phyloP scores from a whole-genome alignment of 768 basidiomycete genomes.

The Pulveroboletus ravenelii region DNA sequence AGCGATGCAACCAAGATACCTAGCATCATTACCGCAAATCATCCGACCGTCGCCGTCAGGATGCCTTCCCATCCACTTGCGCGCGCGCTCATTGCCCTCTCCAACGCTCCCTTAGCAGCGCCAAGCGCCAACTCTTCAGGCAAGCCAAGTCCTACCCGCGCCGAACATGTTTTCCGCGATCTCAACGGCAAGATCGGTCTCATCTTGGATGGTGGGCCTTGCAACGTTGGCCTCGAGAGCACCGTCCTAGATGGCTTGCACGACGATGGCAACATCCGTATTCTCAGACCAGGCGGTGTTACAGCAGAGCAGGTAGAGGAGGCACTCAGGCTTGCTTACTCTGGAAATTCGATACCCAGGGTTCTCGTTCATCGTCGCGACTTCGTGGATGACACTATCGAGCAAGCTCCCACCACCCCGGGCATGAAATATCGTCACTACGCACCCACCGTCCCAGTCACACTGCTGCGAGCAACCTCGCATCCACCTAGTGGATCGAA shows the following conservation, averaged over 20 bases:
- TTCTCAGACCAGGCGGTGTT: constrained; percentile 88
- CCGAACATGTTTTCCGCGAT: constrained; percentile 79
- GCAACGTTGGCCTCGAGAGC: constrained; percentile 89
- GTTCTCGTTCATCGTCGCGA: constrained; percentile 81
- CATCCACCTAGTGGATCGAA: constrained; percentile 35
- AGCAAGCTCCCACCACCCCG: constrained; percentile 85
- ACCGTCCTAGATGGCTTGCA: constrained; percentile 90
- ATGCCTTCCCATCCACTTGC: constrained; percentile 96
- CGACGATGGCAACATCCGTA: constrained; percentile 66
- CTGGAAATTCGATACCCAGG: constrained; percentile 38
- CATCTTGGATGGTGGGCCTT: constrained; percentile 90
- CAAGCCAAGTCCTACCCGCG: constrained; percentile 88
- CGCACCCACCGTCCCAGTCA: constrained; percentile 84
- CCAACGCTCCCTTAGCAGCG: constrained; percentile 79
- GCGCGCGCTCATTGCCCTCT: constrained; percentile 74
- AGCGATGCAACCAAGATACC: constrained; percentile 59
- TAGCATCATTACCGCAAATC: constrained; percentile 70
- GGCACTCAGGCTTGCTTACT: constrained; percentile 43
- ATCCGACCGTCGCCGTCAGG: constrained; percentile 80
- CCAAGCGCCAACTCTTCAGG: constrained; percentile 95
- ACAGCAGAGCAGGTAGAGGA: constrained; percentile 82
- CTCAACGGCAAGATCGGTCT: constrained; percentile 67
- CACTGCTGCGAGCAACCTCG: constrained; percentile 57
- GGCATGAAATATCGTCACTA: constrained; percentile 99
- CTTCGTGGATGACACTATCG: constrained; percentile 63